Percentiles rank a stretch among this genome's conserved stretches.
phyloP scores from a whole-genome alignment of 257 asterid genomes.

The Sherardia arvensis region DNA sequence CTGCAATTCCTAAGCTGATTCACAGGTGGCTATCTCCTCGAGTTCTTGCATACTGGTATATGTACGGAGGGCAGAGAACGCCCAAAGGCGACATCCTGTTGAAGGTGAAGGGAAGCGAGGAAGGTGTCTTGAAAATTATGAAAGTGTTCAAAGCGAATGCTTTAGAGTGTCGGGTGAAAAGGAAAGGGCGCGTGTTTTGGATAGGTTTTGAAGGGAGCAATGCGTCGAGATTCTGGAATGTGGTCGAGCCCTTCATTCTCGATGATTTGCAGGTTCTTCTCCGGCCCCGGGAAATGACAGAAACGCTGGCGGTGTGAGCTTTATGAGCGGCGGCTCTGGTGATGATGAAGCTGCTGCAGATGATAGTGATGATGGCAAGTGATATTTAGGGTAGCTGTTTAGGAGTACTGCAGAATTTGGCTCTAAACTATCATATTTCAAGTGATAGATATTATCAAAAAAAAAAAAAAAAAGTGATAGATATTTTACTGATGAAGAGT shows the following conservation, averaged over 20 bases:
- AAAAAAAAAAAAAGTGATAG: too few species aligned
- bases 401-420: neutral
- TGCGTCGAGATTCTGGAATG: conserved; percentile 55
- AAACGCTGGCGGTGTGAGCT: conserved; percentile 1
- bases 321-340: conserved; percentile 16
- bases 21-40: conserved; percentile 87
- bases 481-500: too few species aligned
- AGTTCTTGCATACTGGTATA: conserved; percentile 92
- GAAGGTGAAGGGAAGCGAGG: conserved; percentile 54
- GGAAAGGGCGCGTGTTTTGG: conserved; percentile 61
- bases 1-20: conserved; percentile 64
- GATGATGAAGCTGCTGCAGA: conserved; percentile 30
- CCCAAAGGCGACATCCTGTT: conserved; percentile 71
- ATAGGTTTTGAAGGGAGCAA: conserved; percentile 70
- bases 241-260: conserved; percentile 55
- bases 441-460: neutral
- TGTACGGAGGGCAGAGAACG: conserved; percentile 78
- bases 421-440: neutral
- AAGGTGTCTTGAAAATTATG: conserved; percentile 45
- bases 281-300: conserved; percentile 21
- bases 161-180: conserved; percentile 46
- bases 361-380: conserved; percentile 16
- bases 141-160: conserved; percentile 41
- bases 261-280: conserved; percentile 50
- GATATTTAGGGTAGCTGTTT: neutral